Evolutionary conservation across 2,329 filamentous ascomycete species (phyloP), one percentile per base, ranked within the genome.

Genomic region (Trichoderma sp.): DNA sequence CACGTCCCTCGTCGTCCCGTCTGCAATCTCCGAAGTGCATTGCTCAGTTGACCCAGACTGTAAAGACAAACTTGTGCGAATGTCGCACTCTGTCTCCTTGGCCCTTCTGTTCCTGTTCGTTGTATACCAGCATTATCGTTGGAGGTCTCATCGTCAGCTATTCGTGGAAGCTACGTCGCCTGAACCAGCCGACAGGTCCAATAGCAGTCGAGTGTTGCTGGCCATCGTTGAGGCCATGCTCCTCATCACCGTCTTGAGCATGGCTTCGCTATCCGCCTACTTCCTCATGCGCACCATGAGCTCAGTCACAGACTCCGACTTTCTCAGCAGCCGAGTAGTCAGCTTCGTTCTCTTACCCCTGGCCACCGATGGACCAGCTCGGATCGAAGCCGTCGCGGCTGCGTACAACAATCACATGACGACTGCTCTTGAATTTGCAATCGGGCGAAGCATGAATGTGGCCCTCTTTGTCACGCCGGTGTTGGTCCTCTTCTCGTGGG

Each of bases 401-500:
- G 62, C 63, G 17, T 64, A 64, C 12, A 41, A 50, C 47, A 59
- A 59, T 14, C 21, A 45, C 9, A 64, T 64, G 55, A 52, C 54
- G 6, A 54, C 39, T 7, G 54, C 63, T 17, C 47, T 64, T 15
- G 47, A 64, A n/a, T 64, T 59, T 14, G 63, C 63, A 41, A 64
- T 64, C 21, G 63, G 63, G 12, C 34, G 63, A 51, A 64, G 63
- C 47, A 64, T 64, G 63, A 58, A 59, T 17, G 55, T 58, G 14
- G 63, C 63, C 10, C 51, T 64, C 15, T 64, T 64, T 17, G 17
- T 64, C 19, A 64, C 63, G 14, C 63, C 63, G 1, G n/a, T n/a
- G 12, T 15, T 64, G n/a, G 55, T 64, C 19, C 63, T 64, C 55
- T 64, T 59, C 19, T 64, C 55, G 47, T 64, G 63, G 55, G 63